phyloP scores from a whole-genome alignment of 768 basidiomycete genomes.

The Hygrophoropsis aurantiaca region DNA sequence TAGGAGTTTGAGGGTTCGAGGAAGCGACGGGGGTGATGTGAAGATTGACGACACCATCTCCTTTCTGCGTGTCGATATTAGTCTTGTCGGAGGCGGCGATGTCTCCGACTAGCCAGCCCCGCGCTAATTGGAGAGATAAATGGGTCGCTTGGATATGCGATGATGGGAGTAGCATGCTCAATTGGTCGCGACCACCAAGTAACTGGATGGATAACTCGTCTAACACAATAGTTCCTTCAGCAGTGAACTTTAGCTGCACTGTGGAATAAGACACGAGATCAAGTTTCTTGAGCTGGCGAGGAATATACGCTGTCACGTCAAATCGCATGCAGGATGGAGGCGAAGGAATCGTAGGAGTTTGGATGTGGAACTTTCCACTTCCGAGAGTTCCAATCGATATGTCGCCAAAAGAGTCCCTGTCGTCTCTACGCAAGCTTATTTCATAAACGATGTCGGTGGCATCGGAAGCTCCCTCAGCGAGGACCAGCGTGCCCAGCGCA shows the following conservation, averaged over 20 bases:
- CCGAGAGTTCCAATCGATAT: slow-evolving; percentile 26
- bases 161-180: slow-evolving; percentile 49
- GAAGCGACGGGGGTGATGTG: slow-evolving; percentile 39
- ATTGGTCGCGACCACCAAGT: slow-evolving; percentile 26
- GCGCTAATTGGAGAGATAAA: slow-evolving; percentile 44
- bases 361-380: slow-evolving; percentile 20
- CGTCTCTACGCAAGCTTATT: slow-evolving; percentile 44
- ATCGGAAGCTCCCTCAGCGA: slow-evolving; percentile 43
- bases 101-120: slow-evolving; percentile 64
- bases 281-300: slow-evolving; percentile 48
- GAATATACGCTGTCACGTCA: slow-evolving; percentile 52
- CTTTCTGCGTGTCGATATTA: slow-evolving; percentile 47
- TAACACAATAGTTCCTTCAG: slow-evolving; percentile 40
- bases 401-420: slow-evolving; percentile 38
- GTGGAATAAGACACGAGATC: slow-evolving; percentile 42
- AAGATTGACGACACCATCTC: slow-evolving; percentile 49
- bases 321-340: slow-evolving; percentile 48
- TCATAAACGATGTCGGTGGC: slow-evolving; percentile 48
- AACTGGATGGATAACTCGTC: slow-evolving; percentile 47
- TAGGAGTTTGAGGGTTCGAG: slow-evolving; percentile 25
- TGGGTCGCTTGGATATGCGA: slow-evolving; percentile 39
- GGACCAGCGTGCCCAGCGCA: slow-evolving; percentile 49
- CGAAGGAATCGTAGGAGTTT: slow-evolving; percentile 13
- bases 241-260: slow-evolving; percentile 51
- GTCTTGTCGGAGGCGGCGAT: slow-evolving; percentile 44